Evolutionary conservation across 768 basidiomycete species (phyloP), one percentile per base, ranked within the genome.

Genomic region (Amanita thiersii): DNA sequence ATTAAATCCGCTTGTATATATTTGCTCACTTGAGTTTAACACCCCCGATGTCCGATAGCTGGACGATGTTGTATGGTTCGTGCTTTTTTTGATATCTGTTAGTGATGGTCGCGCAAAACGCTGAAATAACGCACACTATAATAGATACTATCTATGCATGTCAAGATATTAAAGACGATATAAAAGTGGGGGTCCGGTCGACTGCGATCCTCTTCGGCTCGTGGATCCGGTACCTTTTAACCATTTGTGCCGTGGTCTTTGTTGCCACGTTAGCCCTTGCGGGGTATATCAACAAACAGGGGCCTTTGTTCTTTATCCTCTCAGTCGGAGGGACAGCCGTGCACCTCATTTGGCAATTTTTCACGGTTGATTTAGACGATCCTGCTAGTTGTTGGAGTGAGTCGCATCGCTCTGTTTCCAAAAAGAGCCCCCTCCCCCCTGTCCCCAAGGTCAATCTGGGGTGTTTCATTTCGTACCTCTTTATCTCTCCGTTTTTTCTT

Each of bases 81-180:
- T 25, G 11, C 9, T 17, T 5, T 19, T 10, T 20, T 2, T 10
- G 39, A 7, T 43, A 30, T 6, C 33, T 18, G 18, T 18, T 31
- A 14, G 18, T 25, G 10, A 23, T 21, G 11, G 3, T n/a, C 29
- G 9, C 29, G 29, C 29, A 30, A 6, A n/a, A 14, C 29, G 21
- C 9, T 21, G 3, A 35, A 28, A 36, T 40, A 6, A 20, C n/a
- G n/a, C n/a, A 3, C 9, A 15, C 25, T 5, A 33, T 10, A 15
- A 18, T 32, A 58, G 71, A 85, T 56, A 81, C 81, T 5, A 78
- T 83, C 46, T 88, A 89, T 54, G 85, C 82, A 12, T 86, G 81
- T 55, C 75, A 86, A 64, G 86, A 89, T 57, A 79, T 81, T 43
- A 59, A 68, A 43, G 86, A 87, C 61, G 86, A 88, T 57, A 57